A percentile compares a stretch with the other conserved stretches of the same genome.
These are phyloP conservation scores for Aethionema arabicum DNA, from an alignment of 345 rosid species.

Conservation along the genomic window DNA sequence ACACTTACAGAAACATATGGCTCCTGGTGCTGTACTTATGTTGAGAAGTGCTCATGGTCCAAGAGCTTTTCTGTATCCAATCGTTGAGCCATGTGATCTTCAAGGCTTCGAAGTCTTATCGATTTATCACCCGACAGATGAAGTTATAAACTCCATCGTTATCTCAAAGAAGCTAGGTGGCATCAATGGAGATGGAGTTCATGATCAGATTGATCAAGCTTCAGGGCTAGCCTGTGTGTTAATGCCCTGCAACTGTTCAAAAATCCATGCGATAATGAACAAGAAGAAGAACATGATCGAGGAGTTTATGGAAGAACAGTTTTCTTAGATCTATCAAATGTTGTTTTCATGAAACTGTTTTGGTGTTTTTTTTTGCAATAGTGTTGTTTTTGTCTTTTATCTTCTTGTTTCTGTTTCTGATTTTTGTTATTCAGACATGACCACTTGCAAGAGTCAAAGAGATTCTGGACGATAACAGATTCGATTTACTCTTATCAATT, in stretches of 20 bases:
- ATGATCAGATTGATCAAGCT: conserved; percentile 32
- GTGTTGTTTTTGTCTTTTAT: conserved; percentile 15
- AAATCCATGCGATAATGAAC: conserved; percentile 50
- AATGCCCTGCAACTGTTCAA: conserved; percentile 55
- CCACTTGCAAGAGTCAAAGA: conserved; percentile 21
- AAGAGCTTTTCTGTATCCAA: conserved; percentile 84
- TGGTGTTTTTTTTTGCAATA: conserved; percentile 23
- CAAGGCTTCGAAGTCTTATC: conserved; percentile 71
- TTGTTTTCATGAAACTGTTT: not conserved
- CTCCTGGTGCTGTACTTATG: conserved; percentile 67
- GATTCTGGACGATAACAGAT: conserved; percentile 9
- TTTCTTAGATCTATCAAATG: conserved; percentile 22
- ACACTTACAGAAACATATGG: conserved; percentile 75
- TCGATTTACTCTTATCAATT: conserved; percentile 24
- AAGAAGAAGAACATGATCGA: conserved; percentile 63
- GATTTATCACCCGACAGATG: conserved; percentile 77
- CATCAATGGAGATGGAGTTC: conserved; percentile 9
- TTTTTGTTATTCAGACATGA: conserved; percentile 14
- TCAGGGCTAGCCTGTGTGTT: conserved; percentile 25
- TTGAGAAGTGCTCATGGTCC: conserved; percentile 95
- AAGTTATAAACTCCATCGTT: conserved; percentile 76
- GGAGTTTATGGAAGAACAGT: conserved; percentile 56
- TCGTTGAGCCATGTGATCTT: conserved; percentile 68
- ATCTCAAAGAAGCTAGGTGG: conserved; percentile 50
- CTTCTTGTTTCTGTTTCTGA: conserved; percentile 15